Evolutionary conservation across 2,329 filamentous ascomycete species (phyloP), one percentile per base, ranked within the genome.

Genomic region (Lomentospora prolificans): DNA sequence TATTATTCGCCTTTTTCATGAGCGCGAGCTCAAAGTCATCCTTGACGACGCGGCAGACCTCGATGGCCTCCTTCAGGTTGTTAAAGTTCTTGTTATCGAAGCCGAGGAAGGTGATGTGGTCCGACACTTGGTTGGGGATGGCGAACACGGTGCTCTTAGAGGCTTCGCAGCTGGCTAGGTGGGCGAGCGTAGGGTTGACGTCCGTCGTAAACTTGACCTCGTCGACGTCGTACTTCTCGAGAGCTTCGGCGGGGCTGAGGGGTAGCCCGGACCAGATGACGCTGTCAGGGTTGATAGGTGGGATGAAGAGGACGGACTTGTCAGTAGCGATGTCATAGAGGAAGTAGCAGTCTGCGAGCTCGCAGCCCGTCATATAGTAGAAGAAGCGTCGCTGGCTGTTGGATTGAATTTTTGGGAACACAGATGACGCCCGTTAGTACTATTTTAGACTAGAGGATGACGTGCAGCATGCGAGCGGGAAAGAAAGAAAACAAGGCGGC

Each of bases 221-320:
- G 67, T 97, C 92, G 60, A 95, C 82, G 61, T 95, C 89, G 72
- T 89, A 97, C 60, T 81, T 79, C 51, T 80, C 72, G 58, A 87
- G 73, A 5, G 92, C 92, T 65, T 96, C 87, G 44, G 87, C 79
- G 31, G 79, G 72, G 33, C 84, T 88, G 58, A 95, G 75, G 0
- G 92, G 94, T 14, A 97, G 79, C 10, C 94, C 94, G 27, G 87
- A 88, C 92, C 92, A 99, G 66, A 97, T 89, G 57, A 97, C 90
- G 55, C 84, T 85, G 46, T 94, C 88, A n/a, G 89, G 81, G 63
- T 96, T 85, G 64, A 91, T 81, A 14, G 90, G 88, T 2, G 94
- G 92, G 63, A 99, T 92, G 73, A 91, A 99, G 51, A 99, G 82
- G 2, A 86, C 95, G 41, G 91, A 81, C 63, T 84, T 82, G 61